phyloP scores from a whole-genome alignment of 2,329 filamentous ascomycete species.

The Xylariaceae sp. region DNA sequence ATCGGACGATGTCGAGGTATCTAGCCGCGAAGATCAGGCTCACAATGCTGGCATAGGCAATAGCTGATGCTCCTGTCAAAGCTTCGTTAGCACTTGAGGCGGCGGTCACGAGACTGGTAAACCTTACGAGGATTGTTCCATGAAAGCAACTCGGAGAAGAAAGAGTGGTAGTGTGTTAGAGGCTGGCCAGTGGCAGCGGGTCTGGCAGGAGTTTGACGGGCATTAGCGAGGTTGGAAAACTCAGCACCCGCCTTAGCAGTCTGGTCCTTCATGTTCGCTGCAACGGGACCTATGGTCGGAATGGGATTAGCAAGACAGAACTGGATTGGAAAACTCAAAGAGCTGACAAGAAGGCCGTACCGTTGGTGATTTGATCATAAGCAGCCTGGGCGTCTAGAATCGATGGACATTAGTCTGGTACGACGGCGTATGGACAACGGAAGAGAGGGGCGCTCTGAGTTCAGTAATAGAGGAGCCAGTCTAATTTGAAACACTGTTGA shows the following conservation, averaged over 20 bases:
- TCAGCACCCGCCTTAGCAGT: constrained; percentile 60
- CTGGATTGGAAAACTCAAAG: background rate
- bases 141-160: constrained; percentile 72
- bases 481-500: constrained; percentile 43
- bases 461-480: constrained; percentile 4
- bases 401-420: constrained; percentile 40
- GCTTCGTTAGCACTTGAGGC: constrained; percentile 31
- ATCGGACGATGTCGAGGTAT: constrained; percentile 71
- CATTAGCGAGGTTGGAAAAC: constrained; percentile 62
- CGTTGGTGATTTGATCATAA: constrained; percentile 54
- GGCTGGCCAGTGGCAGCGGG: constrained; percentile 66
- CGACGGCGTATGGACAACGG: constrained; percentile 25
- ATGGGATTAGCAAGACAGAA: constrained; percentile 6
- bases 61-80: constrained; percentile 63
- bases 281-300: constrained; percentile 59
- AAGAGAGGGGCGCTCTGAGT: constrained; percentile 15
- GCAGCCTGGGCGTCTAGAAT: constrained; percentile 55
- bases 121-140: constrained; percentile 71
- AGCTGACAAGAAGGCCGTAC: constrained; percentile 42
- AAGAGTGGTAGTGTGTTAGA: constrained; percentile 72
- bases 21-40: constrained; percentile 66
- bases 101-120: constrained; percentile 10
- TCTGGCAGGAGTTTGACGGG: constrained; percentile 59
- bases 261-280: constrained; percentile 63
- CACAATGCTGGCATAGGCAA: constrained; percentile 66